Percentiles rank a stretch among this genome's conserved stretches.
Evolutionary conservation across 2,329 filamentous ascomycete genomes (phyloP).

Genomic region (Colletotrichum chlorophyti): DNA sequence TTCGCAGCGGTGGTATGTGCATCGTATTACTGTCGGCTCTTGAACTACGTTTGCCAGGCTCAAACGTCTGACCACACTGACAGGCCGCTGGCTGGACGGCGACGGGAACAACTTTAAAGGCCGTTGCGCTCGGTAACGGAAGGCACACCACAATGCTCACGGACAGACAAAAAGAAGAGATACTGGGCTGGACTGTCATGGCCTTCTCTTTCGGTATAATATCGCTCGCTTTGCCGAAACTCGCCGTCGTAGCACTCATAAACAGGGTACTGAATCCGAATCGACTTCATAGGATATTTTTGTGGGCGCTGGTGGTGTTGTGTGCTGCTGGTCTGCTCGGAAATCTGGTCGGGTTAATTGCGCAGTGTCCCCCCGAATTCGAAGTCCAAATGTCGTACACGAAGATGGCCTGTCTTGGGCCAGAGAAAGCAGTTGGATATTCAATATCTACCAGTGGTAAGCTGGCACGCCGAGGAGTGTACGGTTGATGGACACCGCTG

Average conservation of each 20-base stretch:
- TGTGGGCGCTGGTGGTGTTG: conserved; percentile 43
- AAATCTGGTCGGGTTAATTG: conserved; percentile 48
- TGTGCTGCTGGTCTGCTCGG: conserved; percentile 39
- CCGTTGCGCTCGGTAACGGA: conserved; percentile 46
- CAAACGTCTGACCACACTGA: no score
- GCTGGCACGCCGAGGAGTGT: not conserved
- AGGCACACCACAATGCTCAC: conserved; percentile 42
- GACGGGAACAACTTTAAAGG: conserved; percentile 25
- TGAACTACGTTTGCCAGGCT: not conserved
- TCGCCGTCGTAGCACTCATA: conserved; percentile 47
- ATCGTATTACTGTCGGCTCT: not conserved
- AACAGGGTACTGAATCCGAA: conserved; percentile 45
- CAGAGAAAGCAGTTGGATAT: conserved; percentile 44
- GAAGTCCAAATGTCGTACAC: conserved; percentile 46
- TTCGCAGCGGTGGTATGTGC: conserved; percentile 6
- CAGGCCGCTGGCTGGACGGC: conserved; percentile 17
- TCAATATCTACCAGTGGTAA: conserved; percentile 47
- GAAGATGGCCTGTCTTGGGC: conserved; percentile 42
- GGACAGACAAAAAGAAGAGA: conserved; percentile 35
- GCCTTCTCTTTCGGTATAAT: conserved; percentile 46
- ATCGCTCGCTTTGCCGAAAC: conserved; percentile 47
- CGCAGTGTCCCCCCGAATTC: conserved; percentile 45
- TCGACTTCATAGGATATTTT: conserved; percentile 38
- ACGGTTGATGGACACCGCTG: accelerated
- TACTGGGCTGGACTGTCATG: conserved; percentile 42